Percentiles rank a stretch among this genome's conserved stretches.
phyloP scores from a whole-genome alignment of 192 early-diverging fungal genomes.

The Gamsiella multidivaricata region DNA sequence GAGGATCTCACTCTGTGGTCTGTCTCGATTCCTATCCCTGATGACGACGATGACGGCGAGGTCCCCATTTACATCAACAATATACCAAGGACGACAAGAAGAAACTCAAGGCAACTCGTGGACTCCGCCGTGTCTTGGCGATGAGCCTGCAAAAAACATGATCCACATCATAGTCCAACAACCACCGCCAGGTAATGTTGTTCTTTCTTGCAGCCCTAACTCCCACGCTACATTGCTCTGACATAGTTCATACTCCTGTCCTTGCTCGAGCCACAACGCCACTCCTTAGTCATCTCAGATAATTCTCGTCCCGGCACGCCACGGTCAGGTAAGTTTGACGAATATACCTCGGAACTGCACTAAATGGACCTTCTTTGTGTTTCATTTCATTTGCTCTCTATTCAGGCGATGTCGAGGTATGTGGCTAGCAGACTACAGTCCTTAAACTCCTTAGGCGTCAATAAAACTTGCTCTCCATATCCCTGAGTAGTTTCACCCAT shows the following conservation, averaged over 20 bases:
- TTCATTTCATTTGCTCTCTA: constrained; percentile 3
- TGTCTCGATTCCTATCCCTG: constrained; percentile 12
- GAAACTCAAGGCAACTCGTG: constrained; percentile 15
- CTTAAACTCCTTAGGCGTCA: constrained; percentile 14
- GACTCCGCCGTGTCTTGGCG: constrained; percentile 3
- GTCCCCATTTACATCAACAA: constrained; percentile 11
- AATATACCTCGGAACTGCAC: not conserved
- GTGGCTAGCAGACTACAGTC: constrained; percentile 9
- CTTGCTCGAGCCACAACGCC: constrained; percentile 4
- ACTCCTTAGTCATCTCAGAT: constrained; percentile 1
- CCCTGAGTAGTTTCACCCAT: constrained; percentile 19
- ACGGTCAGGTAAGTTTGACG: constrained; percentile 2
- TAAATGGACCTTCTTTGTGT: constrained; percentile 12
- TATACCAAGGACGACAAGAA: constrained; percentile 14
- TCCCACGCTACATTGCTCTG: not conserved
- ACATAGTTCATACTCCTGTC: constrained; percentile 9
- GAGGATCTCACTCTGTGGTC: constrained; percentile 4
- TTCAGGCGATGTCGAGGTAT: constrained; percentile 4
- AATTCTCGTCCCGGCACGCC: constrained; percentile 8
- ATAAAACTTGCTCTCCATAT: constrained; percentile 20
- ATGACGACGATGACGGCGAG: constrained; percentile 20
- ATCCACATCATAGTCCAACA: constrained; percentile 10
- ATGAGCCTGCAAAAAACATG: constrained; percentile 8
- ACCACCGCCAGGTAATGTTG: constrained; percentile 11
- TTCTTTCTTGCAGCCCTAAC: constrained; percentile 1